These are phyloP conservation scores for Thalassiosira ordinaria DNA, from an alignment of 352 stramenopile genomes.

Conservation along the genomic window DNA sequence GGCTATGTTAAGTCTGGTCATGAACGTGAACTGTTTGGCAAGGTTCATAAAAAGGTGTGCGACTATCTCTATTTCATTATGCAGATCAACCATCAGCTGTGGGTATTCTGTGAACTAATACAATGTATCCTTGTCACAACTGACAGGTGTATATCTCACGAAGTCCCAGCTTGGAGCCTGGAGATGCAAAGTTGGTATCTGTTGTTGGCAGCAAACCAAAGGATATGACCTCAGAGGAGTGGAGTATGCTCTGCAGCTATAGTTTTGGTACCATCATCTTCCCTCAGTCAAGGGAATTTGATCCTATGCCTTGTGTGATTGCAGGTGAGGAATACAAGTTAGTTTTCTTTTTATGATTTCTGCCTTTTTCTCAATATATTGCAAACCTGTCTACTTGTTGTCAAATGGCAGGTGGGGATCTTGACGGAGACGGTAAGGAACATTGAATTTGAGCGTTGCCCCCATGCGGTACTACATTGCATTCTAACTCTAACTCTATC, in stretches of 20 bases:
- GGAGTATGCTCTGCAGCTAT: slow-evolving; percentile 44
- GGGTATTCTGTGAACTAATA: too few relatives aligned
- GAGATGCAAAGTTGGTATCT: slow-evolving; percentile 52
- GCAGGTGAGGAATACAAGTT: slow-evolving; percentile 6
- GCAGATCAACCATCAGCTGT: too few relatives aligned
- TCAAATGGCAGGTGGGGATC: slow-evolving; percentile 64
- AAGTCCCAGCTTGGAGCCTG: slow-evolving; percentile 37
- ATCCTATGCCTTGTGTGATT: slow-evolving; percentile 26
- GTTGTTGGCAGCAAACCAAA: slow-evolving; percentile 54
- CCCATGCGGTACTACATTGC: too few relatives aligned
- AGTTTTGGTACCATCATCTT: slow-evolving; percentile 65
- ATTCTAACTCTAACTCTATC: not conserved
- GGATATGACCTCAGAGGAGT: slow-evolving; percentile 52
- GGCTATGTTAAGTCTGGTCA: slow-evolving; percentile 37
- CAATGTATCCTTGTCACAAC: too few relatives aligned
- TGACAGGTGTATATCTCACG: slow-evolving; percentile 39
- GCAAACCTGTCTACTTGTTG: not conserved
- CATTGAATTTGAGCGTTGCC: too few relatives aligned
- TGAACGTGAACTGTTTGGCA: slow-evolving; percentile 35
- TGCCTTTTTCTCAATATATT: not conserved
- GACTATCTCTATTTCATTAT: too few relatives aligned
- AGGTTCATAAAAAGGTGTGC: slow-evolving; percentile 19
- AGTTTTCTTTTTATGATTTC: not conserved
- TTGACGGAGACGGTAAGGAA: slow-evolving; percentile 61
- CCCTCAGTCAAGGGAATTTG: slow-evolving; percentile 18